Conservation (phyloP, 2,329 filamentous ascomycete genomes). For the Penicillium sp. region DNA sequence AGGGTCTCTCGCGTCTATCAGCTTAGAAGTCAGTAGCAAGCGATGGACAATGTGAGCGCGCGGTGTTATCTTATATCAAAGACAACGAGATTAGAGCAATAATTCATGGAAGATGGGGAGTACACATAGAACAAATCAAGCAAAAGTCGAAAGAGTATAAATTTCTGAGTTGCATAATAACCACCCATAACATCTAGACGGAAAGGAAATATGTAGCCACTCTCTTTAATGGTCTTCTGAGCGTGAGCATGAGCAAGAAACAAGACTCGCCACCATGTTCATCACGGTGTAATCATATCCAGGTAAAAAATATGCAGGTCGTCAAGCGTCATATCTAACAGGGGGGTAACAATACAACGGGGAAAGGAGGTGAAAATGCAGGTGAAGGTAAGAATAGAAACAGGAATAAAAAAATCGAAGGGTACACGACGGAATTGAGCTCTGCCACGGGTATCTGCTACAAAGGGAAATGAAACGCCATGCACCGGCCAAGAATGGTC, state of each 20-base stretch:
- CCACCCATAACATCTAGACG: neutral
- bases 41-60: neutral
- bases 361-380: slow-evolving; percentile 4
- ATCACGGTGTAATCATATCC: slow-evolving; percentile 4
- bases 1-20: neutral
- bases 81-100: neutral
- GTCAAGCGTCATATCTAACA: slow-evolving; percentile 16
- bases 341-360: neutral
- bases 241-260: neutral
- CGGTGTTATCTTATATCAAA: neutral
- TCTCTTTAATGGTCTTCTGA: neutral
- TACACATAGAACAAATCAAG: neutral
- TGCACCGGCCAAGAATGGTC: slow-evolving; percentile 14
- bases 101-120: neutral
- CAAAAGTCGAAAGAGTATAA: neutral
- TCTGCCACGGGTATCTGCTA: slow-evolving; percentile 25
- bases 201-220: neutral
- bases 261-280: neutral
- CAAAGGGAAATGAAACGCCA: slow-evolving; percentile 23
- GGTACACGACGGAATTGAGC: slow-evolving; percentile 8
- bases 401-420: slow-evolving; percentile 2
- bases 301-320: slow-evolving; percentile 17
- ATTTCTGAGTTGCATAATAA: neutral
- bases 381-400: neutral
- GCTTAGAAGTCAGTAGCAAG: neutral